Evolutionary conservation across 306 rosid genomes (phyloP).

Genomic region (Quercus parvula): DNA sequence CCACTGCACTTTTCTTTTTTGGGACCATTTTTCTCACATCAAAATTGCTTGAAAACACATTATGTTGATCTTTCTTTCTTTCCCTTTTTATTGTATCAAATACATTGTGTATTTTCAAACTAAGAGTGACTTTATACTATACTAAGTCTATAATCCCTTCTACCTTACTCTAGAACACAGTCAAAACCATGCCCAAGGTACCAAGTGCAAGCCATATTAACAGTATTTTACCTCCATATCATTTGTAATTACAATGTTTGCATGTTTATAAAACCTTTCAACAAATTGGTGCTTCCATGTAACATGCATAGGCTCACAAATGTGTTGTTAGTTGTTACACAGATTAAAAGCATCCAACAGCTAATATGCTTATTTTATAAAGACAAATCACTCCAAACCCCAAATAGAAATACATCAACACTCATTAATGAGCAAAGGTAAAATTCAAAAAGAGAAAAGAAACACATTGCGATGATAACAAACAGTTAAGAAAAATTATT

Average conservation of each 20-base stretch:
- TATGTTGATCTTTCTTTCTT: background rate
- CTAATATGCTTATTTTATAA: background rate
- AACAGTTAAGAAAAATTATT: background rate
- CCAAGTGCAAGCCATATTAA: background rate
- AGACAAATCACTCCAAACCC: background rate
- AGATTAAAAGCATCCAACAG: background rate
- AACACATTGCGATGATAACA: conserved; percentile 8
- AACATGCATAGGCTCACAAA: background rate
- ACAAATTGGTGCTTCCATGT: background rate
- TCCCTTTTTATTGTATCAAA: too few relatives aligned
- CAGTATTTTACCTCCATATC: background rate
- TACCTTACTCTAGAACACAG: background rate
- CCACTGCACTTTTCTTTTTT: background rate
- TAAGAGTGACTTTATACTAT: too few relatives aligned
- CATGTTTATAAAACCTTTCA: background rate
- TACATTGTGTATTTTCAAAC: too few relatives aligned
- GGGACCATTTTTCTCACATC: background rate
- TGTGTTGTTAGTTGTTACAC: background rate
- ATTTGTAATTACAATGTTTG: background rate
- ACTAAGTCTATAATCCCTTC: too few relatives aligned
- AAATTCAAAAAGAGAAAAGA: background rate
- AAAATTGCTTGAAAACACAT: background rate
- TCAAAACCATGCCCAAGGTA: background rate
- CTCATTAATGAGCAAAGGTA: background rate
- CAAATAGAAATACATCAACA: background rate